Percentiles rank a stretch among this genome's conserved stretches.
Evolutionary conservation across 2,329 filamentous ascomycete species (phyloP).

Genomic region (Sordariomycetes sp.): DNA sequence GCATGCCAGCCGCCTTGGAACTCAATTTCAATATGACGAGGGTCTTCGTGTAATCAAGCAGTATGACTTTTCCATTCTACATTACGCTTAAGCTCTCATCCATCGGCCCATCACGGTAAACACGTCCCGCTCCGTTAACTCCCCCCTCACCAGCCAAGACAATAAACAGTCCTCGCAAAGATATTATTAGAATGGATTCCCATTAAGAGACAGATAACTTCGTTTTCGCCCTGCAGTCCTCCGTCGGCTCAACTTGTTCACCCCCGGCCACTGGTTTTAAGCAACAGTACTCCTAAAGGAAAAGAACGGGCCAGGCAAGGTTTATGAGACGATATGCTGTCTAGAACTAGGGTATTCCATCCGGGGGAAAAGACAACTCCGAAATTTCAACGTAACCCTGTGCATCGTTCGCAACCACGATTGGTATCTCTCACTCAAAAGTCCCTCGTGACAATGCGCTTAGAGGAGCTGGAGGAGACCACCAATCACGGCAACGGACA

Average conservation of each 20-base stretch:
- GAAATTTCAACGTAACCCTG: not conserved
- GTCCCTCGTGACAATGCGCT: conserved; percentile 10
- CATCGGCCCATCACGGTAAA: not conserved
- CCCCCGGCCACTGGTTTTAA: not conserved
- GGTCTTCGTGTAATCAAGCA: not conserved
- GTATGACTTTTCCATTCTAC: not conserved
- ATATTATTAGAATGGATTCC: not conserved
- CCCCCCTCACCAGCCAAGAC: not conserved
- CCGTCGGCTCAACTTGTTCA: not conserved
- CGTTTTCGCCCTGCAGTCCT: not conserved
- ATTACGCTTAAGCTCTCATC: not conserved
- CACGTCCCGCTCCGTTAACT: not conserved
- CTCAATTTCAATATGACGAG: not conserved
- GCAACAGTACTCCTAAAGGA: not conserved
- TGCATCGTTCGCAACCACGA: not conserved
- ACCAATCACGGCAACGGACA: conserved; percentile 35
- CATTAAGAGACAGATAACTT: not conserved
- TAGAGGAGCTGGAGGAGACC: conserved; percentile 42
- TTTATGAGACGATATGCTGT: conserved; percentile 1
- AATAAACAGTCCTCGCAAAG: not conserved
- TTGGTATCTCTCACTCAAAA: not conserved
- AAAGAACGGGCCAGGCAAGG: not conserved
- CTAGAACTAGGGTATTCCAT: conserved; percentile 1
- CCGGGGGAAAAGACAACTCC: not conserved
- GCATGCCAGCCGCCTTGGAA: not conserved